These are phyloP conservation scores for Pythium monospermum DNA, from an alignment of 352 stramenopile species.

Conservation along the genomic window DNA sequence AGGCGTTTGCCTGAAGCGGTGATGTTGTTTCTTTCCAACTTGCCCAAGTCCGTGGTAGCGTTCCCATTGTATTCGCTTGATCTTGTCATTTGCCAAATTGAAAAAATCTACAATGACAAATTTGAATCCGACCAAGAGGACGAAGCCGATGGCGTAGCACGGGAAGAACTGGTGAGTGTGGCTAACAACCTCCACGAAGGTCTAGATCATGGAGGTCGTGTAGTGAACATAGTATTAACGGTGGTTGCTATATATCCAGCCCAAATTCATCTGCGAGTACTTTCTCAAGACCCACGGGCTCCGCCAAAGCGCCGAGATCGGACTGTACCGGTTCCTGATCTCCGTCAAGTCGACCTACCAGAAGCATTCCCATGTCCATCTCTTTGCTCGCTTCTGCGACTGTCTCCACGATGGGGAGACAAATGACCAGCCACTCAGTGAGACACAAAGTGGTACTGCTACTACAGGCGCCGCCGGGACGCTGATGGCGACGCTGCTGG, in stretches of 20 bases:
- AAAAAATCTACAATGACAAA: slow-evolving; percentile 78
- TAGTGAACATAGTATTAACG: no score
- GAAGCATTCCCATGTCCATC: slow-evolving; percentile 42
- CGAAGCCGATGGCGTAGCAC: slow-evolving; percentile 51
- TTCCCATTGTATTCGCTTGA: slow-evolving; percentile 59
- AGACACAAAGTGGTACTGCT: no score
- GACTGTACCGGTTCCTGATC: slow-evolving; percentile 63
- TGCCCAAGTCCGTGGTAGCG: slow-evolving; percentile 64
- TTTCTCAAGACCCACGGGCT: slow-evolving; percentile 67
- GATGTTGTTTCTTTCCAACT: slow-evolving; percentile 60
- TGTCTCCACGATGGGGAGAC: slow-evolving; percentile 16
- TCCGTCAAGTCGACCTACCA: slow-evolving; percentile 56
- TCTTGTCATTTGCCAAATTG: slow-evolving; percentile 48
- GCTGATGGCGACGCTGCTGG: slow-evolving; percentile 12
- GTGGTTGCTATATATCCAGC: slow-evolving; percentile 14
- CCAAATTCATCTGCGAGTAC: slow-evolving; percentile 64
- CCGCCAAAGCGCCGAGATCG: slow-evolving; percentile 59
- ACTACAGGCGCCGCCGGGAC: background rate
- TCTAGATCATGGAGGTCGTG: no score
- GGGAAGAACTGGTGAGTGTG: slow-evolving; percentile 39
- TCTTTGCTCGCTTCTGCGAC: slow-evolving; percentile 61
- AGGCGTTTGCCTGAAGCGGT: slow-evolving; percentile 50
- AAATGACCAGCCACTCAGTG: no score
- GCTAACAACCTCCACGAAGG: no score
- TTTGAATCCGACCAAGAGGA: slow-evolving; percentile 53